Conservation (phyloP, 2,329 filamentous ascomycete species). For the Penicillium sp. region DNA sequence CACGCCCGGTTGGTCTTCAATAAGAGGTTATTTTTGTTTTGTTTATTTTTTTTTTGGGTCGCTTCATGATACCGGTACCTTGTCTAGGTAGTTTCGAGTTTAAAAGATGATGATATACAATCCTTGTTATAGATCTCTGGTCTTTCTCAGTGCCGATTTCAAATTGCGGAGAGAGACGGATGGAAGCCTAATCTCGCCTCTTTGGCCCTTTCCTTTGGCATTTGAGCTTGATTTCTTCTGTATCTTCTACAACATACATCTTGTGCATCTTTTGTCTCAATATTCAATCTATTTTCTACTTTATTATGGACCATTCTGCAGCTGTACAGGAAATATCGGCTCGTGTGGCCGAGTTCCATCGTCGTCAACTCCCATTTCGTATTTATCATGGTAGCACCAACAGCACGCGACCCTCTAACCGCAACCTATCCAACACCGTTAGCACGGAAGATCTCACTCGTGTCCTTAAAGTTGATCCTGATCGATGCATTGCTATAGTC, state of each 20-base stretch:
- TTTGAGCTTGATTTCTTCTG: neutral
- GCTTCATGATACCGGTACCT: slow-evolving; percentile 5
- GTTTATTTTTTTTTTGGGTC: neutral
- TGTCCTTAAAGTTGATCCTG: slow-evolving; percentile 60
- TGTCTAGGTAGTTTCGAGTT: neutral
- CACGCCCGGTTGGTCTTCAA: slow-evolving; percentile 50
- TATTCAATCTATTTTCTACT: neutral
- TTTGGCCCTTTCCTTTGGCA: neutral
- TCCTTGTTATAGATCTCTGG: too few species aligned
- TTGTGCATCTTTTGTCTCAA: neutral
- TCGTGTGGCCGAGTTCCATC: slow-evolving; percentile 43
- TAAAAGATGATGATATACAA: neutral
- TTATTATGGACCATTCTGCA: slow-evolving; percentile 19
- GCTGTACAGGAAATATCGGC: slow-evolving; percentile 18
- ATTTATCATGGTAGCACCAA: slow-evolving; percentile 77
- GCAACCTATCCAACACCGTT: slow-evolving; percentile 51
- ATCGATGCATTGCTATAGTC: slow-evolving; percentile 58
- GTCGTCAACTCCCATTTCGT: slow-evolving; percentile 61
- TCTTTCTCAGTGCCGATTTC: too few species aligned
- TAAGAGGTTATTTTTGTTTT: slow-evolving; percentile 9
- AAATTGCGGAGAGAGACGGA: too few species aligned
- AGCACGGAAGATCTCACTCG: slow-evolving; percentile 65
- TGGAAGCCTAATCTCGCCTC: neutral
- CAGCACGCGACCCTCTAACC: slow-evolving; percentile 63
- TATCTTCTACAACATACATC: neutral